phyloP scores from a whole-genome alignment of 345 rosid species.

The Durio zibethinus region DNA sequence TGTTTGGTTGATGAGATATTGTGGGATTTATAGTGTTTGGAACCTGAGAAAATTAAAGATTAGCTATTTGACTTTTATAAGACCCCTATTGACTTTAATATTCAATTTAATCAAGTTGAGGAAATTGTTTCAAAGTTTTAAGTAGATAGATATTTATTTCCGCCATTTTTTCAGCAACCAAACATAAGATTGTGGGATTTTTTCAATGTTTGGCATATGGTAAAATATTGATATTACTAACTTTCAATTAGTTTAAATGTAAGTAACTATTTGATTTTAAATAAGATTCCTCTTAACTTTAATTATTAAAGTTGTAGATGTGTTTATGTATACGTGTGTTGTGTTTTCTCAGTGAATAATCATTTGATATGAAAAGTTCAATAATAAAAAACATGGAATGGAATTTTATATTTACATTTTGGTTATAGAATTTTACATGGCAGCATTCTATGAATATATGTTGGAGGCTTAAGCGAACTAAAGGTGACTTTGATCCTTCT shows the following conservation, averaged over 20 bases:
- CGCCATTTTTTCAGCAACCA: background rate
- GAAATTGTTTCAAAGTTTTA: background rate
- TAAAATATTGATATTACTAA: background rate
- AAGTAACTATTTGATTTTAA: background rate
- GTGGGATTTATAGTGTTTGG: constrained; percentile 1
- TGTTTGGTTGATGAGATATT: background rate
- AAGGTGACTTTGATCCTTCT: background rate
- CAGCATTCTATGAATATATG: background rate
- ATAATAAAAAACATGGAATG: background rate
- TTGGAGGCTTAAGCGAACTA: background rate
- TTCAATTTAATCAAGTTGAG: background rate
- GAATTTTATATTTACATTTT: background rate
- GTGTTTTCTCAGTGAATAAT: background rate
- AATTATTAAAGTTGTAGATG: background rate
- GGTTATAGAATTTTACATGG: background rate
- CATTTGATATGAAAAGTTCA: background rate
- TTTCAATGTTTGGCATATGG: background rate
- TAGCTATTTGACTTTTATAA: background rate
- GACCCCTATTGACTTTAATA: background rate
- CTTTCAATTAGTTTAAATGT: background rate
- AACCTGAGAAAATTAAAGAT: background rate
- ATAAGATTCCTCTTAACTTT: background rate
- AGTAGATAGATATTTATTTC: background rate
- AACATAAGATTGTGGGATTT: background rate
- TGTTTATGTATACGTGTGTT: background rate